phyloP scores from a whole-genome alignment of 2,329 filamentous ascomycete species.

The Fusarium incarnatum region DNA sequence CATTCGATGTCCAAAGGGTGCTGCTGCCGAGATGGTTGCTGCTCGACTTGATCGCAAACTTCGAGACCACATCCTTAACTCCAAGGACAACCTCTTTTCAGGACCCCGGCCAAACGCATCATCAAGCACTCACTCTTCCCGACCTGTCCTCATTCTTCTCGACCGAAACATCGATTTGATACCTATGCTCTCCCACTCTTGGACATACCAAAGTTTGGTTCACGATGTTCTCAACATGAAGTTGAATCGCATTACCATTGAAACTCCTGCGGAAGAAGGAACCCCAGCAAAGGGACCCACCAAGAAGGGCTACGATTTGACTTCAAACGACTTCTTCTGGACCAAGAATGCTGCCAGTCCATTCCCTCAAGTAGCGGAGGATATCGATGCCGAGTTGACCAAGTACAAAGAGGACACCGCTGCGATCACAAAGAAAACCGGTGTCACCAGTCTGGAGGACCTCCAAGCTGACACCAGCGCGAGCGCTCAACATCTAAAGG shows the following conservation, averaged over 20 bases:
- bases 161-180: slow-evolving; percentile 96
- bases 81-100: slow-evolving; percentile 97
- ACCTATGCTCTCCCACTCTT: slow-evolving; percentile 97
- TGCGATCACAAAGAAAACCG: slow-evolving; percentile 94
- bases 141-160: slow-evolving; percentile 91
- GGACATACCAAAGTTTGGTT: slow-evolving; percentile 84
- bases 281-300: slow-evolving; percentile 79
- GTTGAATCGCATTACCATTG: slow-evolving; percentile 93
- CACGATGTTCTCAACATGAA: slow-evolving; percentile 69
- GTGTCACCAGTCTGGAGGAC: slow-evolving; percentile 91
- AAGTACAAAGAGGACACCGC: slow-evolving; percentile 96
- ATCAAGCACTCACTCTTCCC: slow-evolving; percentile 72
- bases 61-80: slow-evolving; percentile 95
- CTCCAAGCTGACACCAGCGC: slow-evolving; percentile 88
- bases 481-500: slow-evolving; percentile 94
- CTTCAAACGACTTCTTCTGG: slow-evolving; percentile 96
- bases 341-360: slow-evolving; percentile 88
- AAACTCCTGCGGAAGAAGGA: slow-evolving; percentile 81
- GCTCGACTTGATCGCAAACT: slow-evolving; percentile 95
- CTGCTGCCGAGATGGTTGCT: slow-evolving; percentile 92
- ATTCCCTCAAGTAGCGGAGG: slow-evolving; percentile 95
- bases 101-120: slow-evolving; percentile 68
- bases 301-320: slow-evolving; percentile 92
- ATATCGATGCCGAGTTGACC: slow-evolving; percentile 92
- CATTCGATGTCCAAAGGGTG: slow-evolving; percentile 92